Base-by-base conservation (phyloP, 2,329 filamentous ascomycete species). In the Pleomassaria siparia region DNA sequence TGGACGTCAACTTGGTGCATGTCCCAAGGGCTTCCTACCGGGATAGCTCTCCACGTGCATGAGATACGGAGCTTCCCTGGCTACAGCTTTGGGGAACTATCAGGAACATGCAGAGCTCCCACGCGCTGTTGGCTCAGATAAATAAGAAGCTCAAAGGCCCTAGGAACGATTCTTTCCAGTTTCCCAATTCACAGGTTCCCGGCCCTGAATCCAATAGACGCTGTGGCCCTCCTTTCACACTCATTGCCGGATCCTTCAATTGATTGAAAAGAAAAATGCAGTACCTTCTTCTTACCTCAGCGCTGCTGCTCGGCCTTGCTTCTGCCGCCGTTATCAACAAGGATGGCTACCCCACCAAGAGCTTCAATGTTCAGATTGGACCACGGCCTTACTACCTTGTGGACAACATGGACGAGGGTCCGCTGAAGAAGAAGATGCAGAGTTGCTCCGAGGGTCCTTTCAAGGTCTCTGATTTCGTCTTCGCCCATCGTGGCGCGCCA, bases 371-470 rank as follows among this genome's bases (percentile, higher is more conserved):
- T 13, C 64, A 70, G 43, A 58, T 72, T 16, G 69, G 68, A 28
- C 58, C 62, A 28, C 61, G 68, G 9, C 69, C 69, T 1, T 71
- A 68, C 46, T 72, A 66, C 29, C 53, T 72, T 21, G 55, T 72
- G 44, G 52, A 72, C 25, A 55, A 70, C 47, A 72, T 72, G 69
- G 65, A 70, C n/a, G 66, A 64, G 2, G 57, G 67, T 2, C 56
- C 64, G 10, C 46, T 72, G 53, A 72, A 70, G 48, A 48, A 63
- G 42, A 69, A 71, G 53, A 58, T 72, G n/a, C 59, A 66, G 44
- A 60, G 51, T 41, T 72, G 69, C 55, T 67, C 66, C 11, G 64
- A 72, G 40, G 63, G 65, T 36, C 65, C 67, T 0, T 69, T 71
- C 55, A 58, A 62, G 51, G 49, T 60, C 1, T 61, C 63, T 2